Evolutionary conservation across 345 rosid genomes (phyloP).

Genomic region (Pistacia vera): DNA sequence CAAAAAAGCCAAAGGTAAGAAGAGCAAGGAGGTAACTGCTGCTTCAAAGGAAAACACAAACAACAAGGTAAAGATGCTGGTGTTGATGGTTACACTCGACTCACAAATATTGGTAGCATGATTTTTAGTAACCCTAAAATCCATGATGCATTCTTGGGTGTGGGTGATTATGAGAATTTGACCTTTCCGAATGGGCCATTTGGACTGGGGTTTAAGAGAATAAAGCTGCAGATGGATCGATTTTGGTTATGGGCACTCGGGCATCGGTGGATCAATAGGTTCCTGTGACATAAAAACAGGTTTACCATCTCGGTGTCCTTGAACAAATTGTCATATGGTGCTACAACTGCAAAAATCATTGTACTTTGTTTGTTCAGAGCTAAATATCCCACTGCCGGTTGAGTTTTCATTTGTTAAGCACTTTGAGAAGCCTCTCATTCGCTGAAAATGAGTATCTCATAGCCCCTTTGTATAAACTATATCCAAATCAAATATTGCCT

Average conservation of each 20-base stretch:
- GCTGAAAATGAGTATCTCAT: conserved; percentile 31
- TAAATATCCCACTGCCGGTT: conserved; percentile 65
- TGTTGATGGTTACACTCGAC: conserved; percentile 31
- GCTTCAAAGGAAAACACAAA: conserved; percentile 31
- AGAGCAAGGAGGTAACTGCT: conserved; percentile 26
- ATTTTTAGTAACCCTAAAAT: conserved; percentile 55
- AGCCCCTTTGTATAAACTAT: too few species aligned
- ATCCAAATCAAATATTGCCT: too few species aligned
- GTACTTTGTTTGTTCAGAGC: conserved; percentile 82
- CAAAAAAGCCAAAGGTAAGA: conserved; percentile 42
- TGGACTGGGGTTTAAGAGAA: conserved; percentile 83
- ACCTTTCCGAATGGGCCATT: conserved; percentile 56
- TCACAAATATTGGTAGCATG: conserved; percentile 33
- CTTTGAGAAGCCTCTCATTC: conserved; percentile 46
- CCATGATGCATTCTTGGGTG: conserved; percentile 80
- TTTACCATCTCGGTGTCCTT: conserved; percentile 82
- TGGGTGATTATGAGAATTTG: conserved; percentile 60
- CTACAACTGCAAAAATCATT: conserved; percentile 57
- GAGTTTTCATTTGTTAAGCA: conserved; percentile 33
- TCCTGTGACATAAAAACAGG: conserved; percentile 72
- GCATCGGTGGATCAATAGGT: conserved; percentile 94
- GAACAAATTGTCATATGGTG: conserved; percentile 83
- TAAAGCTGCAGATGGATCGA: conserved; percentile 49
- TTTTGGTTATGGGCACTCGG: conserved; percentile 88
- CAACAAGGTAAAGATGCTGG: conserved; percentile 15